Conservation (phyloP, 164 flowering plant genomes). For the Annona squamosa region DNA sequence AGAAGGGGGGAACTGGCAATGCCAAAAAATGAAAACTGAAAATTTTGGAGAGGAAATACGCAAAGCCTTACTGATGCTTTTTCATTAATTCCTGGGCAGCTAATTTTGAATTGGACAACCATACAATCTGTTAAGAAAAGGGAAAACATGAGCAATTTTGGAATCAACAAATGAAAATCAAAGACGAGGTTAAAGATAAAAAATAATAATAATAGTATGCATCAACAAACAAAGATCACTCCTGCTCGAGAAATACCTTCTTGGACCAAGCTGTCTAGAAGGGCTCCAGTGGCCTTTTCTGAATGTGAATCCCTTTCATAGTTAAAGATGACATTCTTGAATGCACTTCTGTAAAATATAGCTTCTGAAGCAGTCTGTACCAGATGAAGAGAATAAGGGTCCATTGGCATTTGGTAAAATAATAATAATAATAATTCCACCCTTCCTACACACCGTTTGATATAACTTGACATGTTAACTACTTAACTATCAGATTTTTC, state of each 20-base stretch:
- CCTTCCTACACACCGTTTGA: no score
- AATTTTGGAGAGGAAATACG: background rate
- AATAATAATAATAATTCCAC: no score
- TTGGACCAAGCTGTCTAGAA: constrained; percentile 28
- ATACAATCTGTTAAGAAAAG: constrained; percentile 44
- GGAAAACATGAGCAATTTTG: constrained; percentile 7
- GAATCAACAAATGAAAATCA: background rate
- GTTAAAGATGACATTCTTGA: constrained; percentile 80
- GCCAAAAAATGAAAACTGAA: no score
- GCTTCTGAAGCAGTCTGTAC: constrained; percentile 73
- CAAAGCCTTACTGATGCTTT: constrained; percentile 47
- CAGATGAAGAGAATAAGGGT: background rate
- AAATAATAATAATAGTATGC: background rate
- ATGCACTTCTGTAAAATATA: constrained; percentile 77
- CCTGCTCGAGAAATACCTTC: constrained; percentile 37
- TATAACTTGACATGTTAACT: no score
- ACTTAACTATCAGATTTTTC: no score
- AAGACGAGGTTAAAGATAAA: background rate
- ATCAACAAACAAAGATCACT: background rate
- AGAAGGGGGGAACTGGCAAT: no score
- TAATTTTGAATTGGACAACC: constrained; percentile 68
- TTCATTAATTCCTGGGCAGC: constrained; percentile 69
- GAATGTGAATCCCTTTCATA: constrained; percentile 25
- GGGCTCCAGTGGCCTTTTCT: constrained; percentile 33
- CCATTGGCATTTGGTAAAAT: no score